Conservation (phyloP, 208 protist genomes). For the Leishmania mexicana region DNA sequence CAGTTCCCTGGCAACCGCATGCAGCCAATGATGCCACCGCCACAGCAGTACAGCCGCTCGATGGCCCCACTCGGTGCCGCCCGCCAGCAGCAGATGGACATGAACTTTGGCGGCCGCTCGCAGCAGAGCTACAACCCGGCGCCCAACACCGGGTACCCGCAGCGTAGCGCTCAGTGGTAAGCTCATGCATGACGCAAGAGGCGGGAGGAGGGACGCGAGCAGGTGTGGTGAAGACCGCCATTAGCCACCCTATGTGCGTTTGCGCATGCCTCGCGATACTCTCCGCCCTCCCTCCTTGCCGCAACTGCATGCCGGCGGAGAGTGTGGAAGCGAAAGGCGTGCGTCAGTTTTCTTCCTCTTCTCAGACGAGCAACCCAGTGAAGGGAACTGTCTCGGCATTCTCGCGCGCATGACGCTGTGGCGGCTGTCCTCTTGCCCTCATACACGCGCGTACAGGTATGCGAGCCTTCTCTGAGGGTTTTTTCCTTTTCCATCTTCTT, state of each 20-base stretch:
- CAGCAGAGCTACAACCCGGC: constrained; percentile 35
- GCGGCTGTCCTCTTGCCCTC: not conserved
- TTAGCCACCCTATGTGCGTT: not conserved
- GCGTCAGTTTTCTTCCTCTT: not conserved
- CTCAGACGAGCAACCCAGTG: not conserved
- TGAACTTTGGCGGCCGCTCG: constrained; percentile 33
- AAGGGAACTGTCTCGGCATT: not conserved
- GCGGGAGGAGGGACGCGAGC: not conserved
- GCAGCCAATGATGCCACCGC: constrained; percentile 36
- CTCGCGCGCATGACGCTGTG: not conserved
- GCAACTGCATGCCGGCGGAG: not conserved
- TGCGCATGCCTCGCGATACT: not conserved
- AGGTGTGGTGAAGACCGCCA: not conserved
- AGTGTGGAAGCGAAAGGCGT: constrained; percentile 6
- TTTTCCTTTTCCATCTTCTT: not conserved
- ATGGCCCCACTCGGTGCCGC: constrained; percentile 16
- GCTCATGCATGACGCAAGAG: not conserved
- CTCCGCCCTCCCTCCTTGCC: not conserved
- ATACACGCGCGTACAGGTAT: not conserved
- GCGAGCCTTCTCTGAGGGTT: not conserved
- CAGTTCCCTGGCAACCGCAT: constrained; percentile 32
- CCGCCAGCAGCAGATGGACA: constrained; percentile 26
- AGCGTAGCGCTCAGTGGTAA: constrained; percentile 30
- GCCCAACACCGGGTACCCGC: constrained; percentile 31
- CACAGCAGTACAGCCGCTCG: constrained; percentile 24